These are phyloP conservation scores for Lippia alba DNA, from an alignment of 305 asterid genomes.

Conservation along the genomic window DNA sequence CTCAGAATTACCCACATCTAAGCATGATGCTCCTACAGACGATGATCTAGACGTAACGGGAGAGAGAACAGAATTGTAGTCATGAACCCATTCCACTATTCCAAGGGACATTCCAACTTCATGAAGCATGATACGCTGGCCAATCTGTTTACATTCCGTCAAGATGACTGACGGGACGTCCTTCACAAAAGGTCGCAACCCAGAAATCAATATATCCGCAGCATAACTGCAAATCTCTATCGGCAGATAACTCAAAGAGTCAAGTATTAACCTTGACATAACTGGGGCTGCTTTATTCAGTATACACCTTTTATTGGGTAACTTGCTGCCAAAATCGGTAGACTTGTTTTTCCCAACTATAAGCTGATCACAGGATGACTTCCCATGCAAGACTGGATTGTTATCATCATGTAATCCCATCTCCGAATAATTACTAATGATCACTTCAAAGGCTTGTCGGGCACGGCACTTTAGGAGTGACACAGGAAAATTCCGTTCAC, in stretches of 20 bases:
- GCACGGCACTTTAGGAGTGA: conserved; percentile 85
- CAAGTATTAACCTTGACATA: conserved; percentile 73
- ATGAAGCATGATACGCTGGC: conserved; percentile 85
- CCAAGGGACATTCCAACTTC: conserved; percentile 91
- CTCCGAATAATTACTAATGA: conserved; percentile 52
- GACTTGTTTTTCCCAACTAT: conserved; percentile 35
- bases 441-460: conserved; percentile 69
- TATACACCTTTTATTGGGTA: conserved; percentile 39
- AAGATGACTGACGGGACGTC: conserved; percentile 79
- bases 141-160: conserved; percentile 63
- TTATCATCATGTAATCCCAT: conserved; percentile 41
- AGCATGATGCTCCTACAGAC: conserved; percentile 45
- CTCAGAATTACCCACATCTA: conserved; percentile 41
- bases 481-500: conserved; percentile 70
- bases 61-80: conserved; percentile 59
- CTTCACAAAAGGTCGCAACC: conserved; percentile 68
- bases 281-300: conserved; percentile 44
- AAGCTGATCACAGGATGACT: conserved; percentile 38
- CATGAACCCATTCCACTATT: conserved; percentile 82
- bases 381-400: conserved; percentile 35
- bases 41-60: conserved; percentile 42
- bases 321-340: conserved; percentile 35
- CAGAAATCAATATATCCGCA: conserved; percentile 79
- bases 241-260: conserved; percentile 86
- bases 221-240: conserved; percentile 85